Conservation (phyloP, 1,284 basidiomycete species). For the Fistulina hepatica region DNA sequence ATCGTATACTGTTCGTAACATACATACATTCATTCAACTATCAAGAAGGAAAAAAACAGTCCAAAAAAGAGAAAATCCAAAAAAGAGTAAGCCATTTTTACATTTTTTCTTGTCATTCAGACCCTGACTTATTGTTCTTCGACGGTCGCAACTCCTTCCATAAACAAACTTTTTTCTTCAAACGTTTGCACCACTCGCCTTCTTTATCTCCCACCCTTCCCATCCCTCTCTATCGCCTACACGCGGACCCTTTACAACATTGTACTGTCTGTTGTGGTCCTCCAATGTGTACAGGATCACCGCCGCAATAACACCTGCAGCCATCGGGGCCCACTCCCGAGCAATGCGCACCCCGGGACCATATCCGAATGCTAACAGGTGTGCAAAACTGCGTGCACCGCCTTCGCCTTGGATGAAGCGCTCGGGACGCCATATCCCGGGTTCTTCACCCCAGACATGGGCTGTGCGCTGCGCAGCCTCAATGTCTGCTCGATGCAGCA, state of each 20-base stretch:
- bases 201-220: slow-evolving; percentile 30
- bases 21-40: too few relatives aligned
- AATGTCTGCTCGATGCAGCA: slow-evolving; percentile 41
- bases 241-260: slow-evolving; percentile 21
- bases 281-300: too few relatives aligned
- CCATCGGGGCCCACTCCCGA: slow-evolving; percentile 35
- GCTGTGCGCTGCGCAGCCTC: slow-evolving; percentile 28
- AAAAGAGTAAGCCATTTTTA: too few relatives aligned
- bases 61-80: too few relatives aligned
- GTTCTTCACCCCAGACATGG: slow-evolving; percentile 34
- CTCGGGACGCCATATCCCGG: slow-evolving; percentile 14
- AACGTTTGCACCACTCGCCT: too few relatives aligned
- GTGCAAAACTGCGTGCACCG: slow-evolving; percentile 15
- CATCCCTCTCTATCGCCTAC: slow-evolving; percentile 33
- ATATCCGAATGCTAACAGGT: slow-evolving; percentile 33
- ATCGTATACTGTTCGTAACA: too few relatives aligned
- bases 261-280: slow-evolving; percentile 23
- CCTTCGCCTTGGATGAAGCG: slow-evolving; percentile 20
- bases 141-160: too few relatives aligned
- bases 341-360: slow-evolving; percentile 34
- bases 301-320: slow-evolving; percentile 34
- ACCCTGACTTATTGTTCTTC: too few relatives aligned
- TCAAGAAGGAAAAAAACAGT: too few relatives aligned
- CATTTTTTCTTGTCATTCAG: too few relatives aligned
- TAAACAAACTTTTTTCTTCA: too few relatives aligned